These are phyloP conservation scores for Globisporangium cederbergense DNA, from an alignment of 352 stramenopile species.

Conservation along the genomic window DNA sequence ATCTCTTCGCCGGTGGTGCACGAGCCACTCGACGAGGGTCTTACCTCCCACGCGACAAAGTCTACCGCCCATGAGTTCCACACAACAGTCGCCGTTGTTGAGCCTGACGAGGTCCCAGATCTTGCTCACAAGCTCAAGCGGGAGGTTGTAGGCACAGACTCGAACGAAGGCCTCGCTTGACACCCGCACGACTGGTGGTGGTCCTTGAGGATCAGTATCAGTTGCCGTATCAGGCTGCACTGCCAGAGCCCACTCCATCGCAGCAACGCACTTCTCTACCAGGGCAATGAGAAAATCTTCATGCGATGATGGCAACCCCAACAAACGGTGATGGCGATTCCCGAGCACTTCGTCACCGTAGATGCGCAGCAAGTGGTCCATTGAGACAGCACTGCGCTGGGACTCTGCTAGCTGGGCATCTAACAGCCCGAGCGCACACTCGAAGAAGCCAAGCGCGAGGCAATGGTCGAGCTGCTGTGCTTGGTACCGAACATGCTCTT, in stretches of 20 bases:
- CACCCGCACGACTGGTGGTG: background rate
- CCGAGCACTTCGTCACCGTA: slow-evolving; percentile 3
- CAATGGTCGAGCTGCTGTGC: slow-evolving; percentile 19
- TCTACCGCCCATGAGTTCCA: background rate
- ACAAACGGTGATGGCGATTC: slow-evolving; percentile 4
- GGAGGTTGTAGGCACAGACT: slow-evolving; percentile 28
- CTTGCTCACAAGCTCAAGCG: slow-evolving; percentile 14
- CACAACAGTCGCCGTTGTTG: background rate
- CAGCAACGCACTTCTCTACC: slow-evolving; percentile 2
- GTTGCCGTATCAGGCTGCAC: background rate
- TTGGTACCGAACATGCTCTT: background rate
- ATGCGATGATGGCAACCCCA: background rate
- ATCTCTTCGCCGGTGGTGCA: slow-evolving; percentile 21
- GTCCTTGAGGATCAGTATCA: no score
- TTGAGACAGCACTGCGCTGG: background rate
- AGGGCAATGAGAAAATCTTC: slow-evolving; percentile 1
- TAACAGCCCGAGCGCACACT: slow-evolving; percentile 26
- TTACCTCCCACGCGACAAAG: slow-evolving; percentile 23
- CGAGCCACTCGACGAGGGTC: slow-evolving; percentile 30
- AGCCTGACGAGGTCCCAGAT: slow-evolving; percentile 3
- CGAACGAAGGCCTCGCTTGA: slow-evolving; percentile 22
- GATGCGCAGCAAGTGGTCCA: slow-evolving; percentile 24
- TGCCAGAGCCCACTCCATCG: background rate
- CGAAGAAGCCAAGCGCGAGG: slow-evolving; percentile 22
- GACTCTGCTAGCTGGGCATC: slow-evolving; percentile 4